These are phyloP conservation scores for Pulveroboletus sp. DNA, from an alignment of 768 basidiomycete species.

Conservation along the genomic window DNA sequence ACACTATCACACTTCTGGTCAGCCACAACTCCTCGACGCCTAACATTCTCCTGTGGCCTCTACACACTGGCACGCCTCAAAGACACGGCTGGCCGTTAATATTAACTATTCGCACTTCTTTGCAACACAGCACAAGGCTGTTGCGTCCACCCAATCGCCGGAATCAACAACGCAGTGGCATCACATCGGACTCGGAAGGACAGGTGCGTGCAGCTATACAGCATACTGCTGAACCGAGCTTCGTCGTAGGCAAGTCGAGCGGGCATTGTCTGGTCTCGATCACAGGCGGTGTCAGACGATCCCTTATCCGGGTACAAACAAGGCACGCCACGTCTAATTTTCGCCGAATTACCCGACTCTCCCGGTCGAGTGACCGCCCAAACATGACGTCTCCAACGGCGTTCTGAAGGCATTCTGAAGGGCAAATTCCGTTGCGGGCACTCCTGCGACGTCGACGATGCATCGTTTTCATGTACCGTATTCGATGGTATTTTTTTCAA, in stretches of 20 bases:
- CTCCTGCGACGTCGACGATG: constrained; percentile 18
- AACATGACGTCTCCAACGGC: neutral
- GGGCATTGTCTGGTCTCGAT: constrained; percentile 15
- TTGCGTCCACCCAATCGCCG: constrained; percentile 25
- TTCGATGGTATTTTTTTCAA: constrained; percentile 32
- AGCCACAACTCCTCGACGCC: constrained; percentile 1
- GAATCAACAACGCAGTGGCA: neutral
- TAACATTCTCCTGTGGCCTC: neutral
- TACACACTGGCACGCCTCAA: constrained; percentile 5
- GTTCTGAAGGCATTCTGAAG: constrained; percentile 13
- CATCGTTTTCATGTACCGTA: constrained; percentile 26
- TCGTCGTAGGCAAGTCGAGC: neutral
- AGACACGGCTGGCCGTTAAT: constrained; percentile 18
- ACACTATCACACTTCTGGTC: constrained; percentile 10
- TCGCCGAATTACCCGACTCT: constrained; percentile 12
- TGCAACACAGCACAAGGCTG: constrained; percentile 12
- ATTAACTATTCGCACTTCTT: constrained; percentile 17
- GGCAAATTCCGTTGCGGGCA: constrained; percentile 17
- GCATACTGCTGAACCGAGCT: constrained; percentile 2
- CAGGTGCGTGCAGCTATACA: constrained; percentile 12
- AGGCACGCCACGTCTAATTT: constrained; percentile 20
- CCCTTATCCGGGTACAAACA: constrained; percentile 33
- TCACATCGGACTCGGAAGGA: neutral
- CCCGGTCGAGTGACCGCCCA: neutral
- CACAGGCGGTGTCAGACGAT: constrained; percentile 23